Conservation (phyloP, 345 rosid species). For the Rhizophora apiculata region DNA sequence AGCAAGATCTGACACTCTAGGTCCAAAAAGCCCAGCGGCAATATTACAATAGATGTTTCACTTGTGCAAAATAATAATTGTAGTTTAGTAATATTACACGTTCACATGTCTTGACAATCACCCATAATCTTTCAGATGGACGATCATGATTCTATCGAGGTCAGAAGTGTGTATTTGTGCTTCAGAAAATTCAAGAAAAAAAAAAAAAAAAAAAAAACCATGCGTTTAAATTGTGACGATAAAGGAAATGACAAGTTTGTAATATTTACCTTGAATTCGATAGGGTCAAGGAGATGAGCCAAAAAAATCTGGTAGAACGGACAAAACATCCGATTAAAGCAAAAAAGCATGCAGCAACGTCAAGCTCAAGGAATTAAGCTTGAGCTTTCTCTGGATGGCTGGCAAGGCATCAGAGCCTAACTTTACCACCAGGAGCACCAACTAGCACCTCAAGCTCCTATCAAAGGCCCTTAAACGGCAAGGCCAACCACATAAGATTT, state of each 20-base stretch:
- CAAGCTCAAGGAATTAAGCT: conserved; percentile 23
- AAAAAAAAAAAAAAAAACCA: not conserved
- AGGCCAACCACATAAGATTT: conserved; percentile 20
- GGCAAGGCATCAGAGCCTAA: conserved; percentile 39
- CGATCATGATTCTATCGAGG: not conserved
- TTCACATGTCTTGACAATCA: not conserved
- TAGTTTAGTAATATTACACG: not conserved
- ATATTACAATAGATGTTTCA: conserved; percentile 8
- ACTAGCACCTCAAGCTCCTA: conserved; percentile 29
- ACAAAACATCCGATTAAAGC: conserved; percentile 22
- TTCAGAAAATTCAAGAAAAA: not conserved
- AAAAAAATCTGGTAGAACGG: not conserved
- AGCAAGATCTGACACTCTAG: conserved; percentile 10
- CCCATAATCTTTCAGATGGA: conserved; percentile 1
- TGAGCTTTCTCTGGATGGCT: conserved; percentile 37
- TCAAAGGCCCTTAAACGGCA: conserved; percentile 35
- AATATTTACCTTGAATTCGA: conserved; percentile 38
- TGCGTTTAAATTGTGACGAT: conserved; percentile 10
- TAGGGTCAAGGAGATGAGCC: conserved; percentile 23
- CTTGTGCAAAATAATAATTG: conserved; percentile 9
- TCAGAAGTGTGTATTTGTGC: not conserved
- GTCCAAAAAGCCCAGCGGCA: conserved; percentile 2
- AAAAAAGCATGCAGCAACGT: conserved; percentile 28
- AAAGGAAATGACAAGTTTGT: conserved; percentile 17
- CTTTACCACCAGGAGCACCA: conserved; percentile 24